Evolutionary conservation across 768 basidiomycete genomes (phyloP).

Genomic region (Boletus reticulatus): DNA sequence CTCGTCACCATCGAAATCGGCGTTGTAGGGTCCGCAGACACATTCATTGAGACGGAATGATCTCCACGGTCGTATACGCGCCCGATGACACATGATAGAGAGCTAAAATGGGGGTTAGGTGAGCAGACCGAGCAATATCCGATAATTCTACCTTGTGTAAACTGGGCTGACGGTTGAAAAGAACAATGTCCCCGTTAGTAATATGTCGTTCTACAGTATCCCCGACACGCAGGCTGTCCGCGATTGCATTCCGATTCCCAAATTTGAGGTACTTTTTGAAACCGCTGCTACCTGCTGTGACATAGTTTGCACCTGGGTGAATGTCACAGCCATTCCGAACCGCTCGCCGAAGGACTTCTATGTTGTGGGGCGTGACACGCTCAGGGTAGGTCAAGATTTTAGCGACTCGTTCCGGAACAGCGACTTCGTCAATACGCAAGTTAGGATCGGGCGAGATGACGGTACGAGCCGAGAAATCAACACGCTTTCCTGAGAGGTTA

Average conservation of each 20-base stretch:
- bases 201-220: conserved; percentile 96
- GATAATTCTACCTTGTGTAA: conserved; percentile 73
- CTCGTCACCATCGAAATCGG: conserved; percentile 99
- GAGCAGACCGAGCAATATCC: not conserved
- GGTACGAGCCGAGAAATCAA: conserved; percentile 97
- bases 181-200: conserved; percentile 90
- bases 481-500: conserved; percentile 97
- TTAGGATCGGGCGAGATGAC: conserved; percentile 99
- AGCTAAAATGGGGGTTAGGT: conserved; percentile 45
- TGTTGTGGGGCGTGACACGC: conserved; percentile 89
- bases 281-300: conserved; percentile 71
- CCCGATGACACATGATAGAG: conserved; percentile 98
- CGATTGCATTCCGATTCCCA: conserved; percentile 76
- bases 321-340: conserved; percentile 86
- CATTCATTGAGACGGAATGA: conserved; percentile 98
- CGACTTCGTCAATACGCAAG: conserved; percentile 96
- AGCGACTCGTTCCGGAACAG: conserved; percentile 93
- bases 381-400: conserved; percentile 96
- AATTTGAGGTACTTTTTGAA: conserved; percentile 90
- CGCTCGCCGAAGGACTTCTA: conserved; percentile 69
- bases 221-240: conserved; percentile 79
- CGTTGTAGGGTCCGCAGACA: conserved; percentile 98
- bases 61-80: conserved; percentile 95
- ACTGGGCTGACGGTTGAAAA: conserved; percentile 99
- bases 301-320: conserved; percentile 96